Percentiles rank a stretch among this genome's conserved stretches.
phyloP scores from a whole-genome alignment of 495 filamentous ascomycete species.

The Darksidea phi region DNA sequence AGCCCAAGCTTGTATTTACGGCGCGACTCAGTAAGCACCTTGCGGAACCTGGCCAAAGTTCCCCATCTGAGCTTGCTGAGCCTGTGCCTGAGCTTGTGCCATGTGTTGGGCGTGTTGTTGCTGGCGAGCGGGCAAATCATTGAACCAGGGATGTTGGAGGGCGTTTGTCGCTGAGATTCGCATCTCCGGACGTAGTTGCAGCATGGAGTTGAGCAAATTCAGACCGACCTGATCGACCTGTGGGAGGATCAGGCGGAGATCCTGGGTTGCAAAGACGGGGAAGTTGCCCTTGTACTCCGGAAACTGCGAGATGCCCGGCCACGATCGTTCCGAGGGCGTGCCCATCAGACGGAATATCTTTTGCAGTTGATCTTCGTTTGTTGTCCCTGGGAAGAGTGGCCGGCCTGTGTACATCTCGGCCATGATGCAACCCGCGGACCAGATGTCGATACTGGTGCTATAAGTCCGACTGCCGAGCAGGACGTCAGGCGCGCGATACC shows the following conservation, averaged over 20 bases:
- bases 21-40: slow-evolving; percentile 29
- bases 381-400: slow-evolving; percentile 78
- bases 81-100: slow-evolving; percentile 41
- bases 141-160: slow-evolving; percentile 87
- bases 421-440: slow-evolving; percentile 90
- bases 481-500: slow-evolving; percentile 85
- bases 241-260: slow-evolving; percentile 77
- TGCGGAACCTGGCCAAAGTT: slow-evolving; percentile 21
- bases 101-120: slow-evolving; percentile 37
- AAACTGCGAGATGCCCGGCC: slow-evolving; percentile 85
- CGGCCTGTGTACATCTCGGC: slow-evolving; percentile 84
- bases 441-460: slow-evolving; percentile 87
- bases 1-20: too few species aligned
- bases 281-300: slow-evolving; percentile 93
- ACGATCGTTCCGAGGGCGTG: slow-evolving; percentile 90
- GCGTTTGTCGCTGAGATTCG: slow-evolving; percentile 82
- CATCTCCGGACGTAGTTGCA: slow-evolving; percentile 90
- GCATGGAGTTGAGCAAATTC: slow-evolving; percentile 82
- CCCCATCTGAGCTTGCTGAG: slow-evolving; percentile 33
- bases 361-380: slow-evolving; percentile 76
- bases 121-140: slow-evolving; percentile 57
- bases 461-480: slow-evolving; percentile 89
- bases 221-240: slow-evolving; percentile 85
- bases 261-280: slow-evolving; percentile 93
- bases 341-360: slow-evolving; percentile 85